Conservation (phyloP, 805 yeast species). For the Martiniozyma abietophila region DNA sequence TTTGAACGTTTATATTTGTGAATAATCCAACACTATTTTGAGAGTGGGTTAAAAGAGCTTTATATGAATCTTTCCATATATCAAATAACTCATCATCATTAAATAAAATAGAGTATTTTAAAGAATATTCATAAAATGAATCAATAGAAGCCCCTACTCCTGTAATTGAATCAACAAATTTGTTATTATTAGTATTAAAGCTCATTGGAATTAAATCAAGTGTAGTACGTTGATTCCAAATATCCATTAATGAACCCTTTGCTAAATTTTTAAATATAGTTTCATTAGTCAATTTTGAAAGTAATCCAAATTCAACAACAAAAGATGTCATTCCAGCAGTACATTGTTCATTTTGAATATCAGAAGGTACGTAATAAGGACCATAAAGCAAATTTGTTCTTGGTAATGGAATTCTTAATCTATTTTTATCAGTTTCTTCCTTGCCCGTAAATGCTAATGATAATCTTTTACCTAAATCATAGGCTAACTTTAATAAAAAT, state of each 20-base stretch:
- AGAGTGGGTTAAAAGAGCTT: constrained; percentile 47
- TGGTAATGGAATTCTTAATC: constrained; percentile 55
- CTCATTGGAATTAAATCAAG: constrained; percentile 72
- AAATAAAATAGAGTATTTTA: constrained; percentile 67
- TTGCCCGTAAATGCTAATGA: constrained; percentile 59
- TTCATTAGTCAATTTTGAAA: constrained; percentile 71
- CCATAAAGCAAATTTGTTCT: constrained; percentile 62
- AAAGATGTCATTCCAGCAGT: constrained; percentile 85
- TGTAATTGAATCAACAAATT: constrained; percentile 50
- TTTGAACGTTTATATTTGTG: constrained; percentile 43
- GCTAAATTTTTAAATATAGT: constrained; percentile 56
- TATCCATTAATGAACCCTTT: constrained; percentile 49
- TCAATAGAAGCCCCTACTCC: constrained; percentile 91
- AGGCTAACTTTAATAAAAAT: constrained; percentile 59
- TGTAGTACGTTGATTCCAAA: constrained; percentile 60
- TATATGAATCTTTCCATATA: constrained; percentile 55
- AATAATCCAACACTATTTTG: constrained; percentile 28
- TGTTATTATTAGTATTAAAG: constrained; percentile 33
- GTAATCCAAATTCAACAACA: constrained; percentile 66
- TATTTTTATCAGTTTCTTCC: constrained; percentile 22
- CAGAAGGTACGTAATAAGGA: constrained; percentile 32
- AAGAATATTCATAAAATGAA: constrained; percentile 82
- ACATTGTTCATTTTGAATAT: constrained; percentile 57
- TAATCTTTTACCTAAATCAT: constrained; percentile 64
- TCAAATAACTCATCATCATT: constrained; percentile 42